Conservation (phyloP, 768 basidiomycete genomes). For the Kwoniella dendrophila region DNA sequence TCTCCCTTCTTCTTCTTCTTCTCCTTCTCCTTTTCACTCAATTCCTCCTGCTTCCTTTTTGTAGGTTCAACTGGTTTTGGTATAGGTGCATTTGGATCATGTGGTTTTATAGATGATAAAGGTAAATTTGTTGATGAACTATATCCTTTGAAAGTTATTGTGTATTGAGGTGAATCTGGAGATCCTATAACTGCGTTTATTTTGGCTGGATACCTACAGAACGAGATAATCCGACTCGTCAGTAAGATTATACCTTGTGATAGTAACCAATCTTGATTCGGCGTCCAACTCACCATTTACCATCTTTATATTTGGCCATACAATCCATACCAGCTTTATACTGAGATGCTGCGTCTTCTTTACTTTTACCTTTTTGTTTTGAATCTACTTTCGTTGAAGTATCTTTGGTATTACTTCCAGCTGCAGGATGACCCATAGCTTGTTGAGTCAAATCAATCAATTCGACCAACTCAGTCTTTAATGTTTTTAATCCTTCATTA, state of each 20-base stretch:
- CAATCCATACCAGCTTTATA: conserved; percentile 56
- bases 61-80: conserved; percentile 32
- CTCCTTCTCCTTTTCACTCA: conserved; percentile 55
- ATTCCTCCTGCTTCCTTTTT: conserved; percentile 49
- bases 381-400: background rate
- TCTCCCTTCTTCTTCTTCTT: conserved; percentile 57
- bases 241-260: no score
- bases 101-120: conserved; percentile 45
- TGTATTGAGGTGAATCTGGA: conserved; percentile 51
- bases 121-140: conserved; percentile 54
- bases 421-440: conserved; percentile 38
- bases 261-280: background rate
- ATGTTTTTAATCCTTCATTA: conserved; percentile 52
- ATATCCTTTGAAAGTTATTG: conserved; percentile 56
- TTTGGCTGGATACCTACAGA: conserved; percentile 52
- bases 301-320: conserved; percentile 57
- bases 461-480: conserved; percentile 54
- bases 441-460: conserved; percentile 53
- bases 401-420: conserved; percentile 6
- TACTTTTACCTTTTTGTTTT: conserved; percentile 46
- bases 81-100: conserved; percentile 43
- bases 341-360: conserved; percentile 20
- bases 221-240: no score
- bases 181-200: conserved; percentile 54
- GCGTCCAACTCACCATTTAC: conserved; percentile 48